Conservation (phyloP, 2,329 filamentous ascomycete species). For the Bipolaris gigantea region DNA sequence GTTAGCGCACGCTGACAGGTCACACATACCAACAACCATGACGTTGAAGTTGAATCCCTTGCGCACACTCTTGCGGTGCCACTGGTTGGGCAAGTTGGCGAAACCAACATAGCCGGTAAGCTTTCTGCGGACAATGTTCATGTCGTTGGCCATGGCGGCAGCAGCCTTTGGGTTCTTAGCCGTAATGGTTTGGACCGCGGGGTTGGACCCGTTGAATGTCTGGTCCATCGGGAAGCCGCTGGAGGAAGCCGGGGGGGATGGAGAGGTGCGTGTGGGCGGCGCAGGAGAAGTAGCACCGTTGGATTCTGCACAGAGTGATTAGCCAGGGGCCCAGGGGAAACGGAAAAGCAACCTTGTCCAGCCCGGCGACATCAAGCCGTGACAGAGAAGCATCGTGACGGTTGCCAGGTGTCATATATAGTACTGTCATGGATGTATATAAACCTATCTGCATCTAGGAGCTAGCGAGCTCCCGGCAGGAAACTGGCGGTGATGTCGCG, state of each 20-base stretch:
- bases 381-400: conserved; percentile 17
- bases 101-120: conserved; percentile 98
- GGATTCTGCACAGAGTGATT: conserved; percentile 44
- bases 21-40: conserved; percentile 94
- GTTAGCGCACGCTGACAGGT: not conserved
- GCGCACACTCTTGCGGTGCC: conserved; percentile 99
- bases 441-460: conserved; percentile 12
- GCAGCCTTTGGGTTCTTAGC: conserved; percentile 65
- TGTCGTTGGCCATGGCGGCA: conserved; percentile 55
- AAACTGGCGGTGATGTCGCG: conserved; percentile 14
- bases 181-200: conserved; percentile 61
- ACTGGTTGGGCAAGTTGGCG: conserved; percentile 98
- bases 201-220: conserved; percentile 55
- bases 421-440: conserved; percentile 8
- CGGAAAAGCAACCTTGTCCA: conserved; percentile 8
- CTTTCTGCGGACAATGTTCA: conserved; percentile 98
- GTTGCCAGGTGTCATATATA: conserved; percentile 8
- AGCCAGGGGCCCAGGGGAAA: conserved; percentile 27
- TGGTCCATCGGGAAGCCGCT: conserved; percentile 61
- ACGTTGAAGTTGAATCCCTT: conserved; percentile 99
- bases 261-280: conserved; percentile 52
- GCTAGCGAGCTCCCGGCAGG: conserved; percentile 11
- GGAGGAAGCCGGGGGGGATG: conserved; percentile 49
- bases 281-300: conserved; percentile 49
- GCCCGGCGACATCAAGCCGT: conserved; percentile 17